Conservation (phyloP, 306 rosid species). For the Cucumis hystrix region DNA sequence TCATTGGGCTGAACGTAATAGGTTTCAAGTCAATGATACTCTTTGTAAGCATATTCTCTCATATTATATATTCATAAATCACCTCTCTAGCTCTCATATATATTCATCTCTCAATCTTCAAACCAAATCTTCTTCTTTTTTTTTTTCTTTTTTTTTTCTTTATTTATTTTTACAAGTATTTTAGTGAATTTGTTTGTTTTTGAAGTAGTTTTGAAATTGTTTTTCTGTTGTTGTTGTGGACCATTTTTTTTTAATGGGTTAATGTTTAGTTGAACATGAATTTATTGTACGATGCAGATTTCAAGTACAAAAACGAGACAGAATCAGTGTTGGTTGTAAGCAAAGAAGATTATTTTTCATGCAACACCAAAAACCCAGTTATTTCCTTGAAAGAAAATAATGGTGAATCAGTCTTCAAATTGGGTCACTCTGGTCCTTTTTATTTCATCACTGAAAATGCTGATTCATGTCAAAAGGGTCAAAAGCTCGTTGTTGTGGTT, state of each 20-base stretch:
- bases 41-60: constrained; percentile 29
- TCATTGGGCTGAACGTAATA: constrained; percentile 43
- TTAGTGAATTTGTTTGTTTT: too few relatives aligned
- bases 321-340: constrained; percentile 52
- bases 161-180: background rate
- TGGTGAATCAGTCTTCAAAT: constrained; percentile 36
- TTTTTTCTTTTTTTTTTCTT: too few relatives aligned
- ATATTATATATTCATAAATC: background rate
- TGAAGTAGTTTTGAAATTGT: too few relatives aligned
- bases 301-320: constrained; percentile 41
- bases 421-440: constrained; percentile 38
- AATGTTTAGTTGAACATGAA: background rate
- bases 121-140: background rate
- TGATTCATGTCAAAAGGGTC: constrained; percentile 35
- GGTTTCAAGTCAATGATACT: constrained; percentile 70
- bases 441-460: constrained; percentile 39
- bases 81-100: background rate
- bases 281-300: constrained; percentile 24
- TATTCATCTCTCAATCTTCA: too few relatives aligned
- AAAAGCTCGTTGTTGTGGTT: constrained; percentile 34
- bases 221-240: background rate
- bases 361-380: constrained; percentile 38
- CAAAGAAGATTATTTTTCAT: constrained; percentile 39
- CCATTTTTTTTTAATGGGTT: background rate
- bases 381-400: constrained; percentile 10